Evolutionary conservation across 805 yeast genomes (phyloP), one percentile per base, ranked within the genome.

Genomic region (Yamadazyma philogaea): DNA sequence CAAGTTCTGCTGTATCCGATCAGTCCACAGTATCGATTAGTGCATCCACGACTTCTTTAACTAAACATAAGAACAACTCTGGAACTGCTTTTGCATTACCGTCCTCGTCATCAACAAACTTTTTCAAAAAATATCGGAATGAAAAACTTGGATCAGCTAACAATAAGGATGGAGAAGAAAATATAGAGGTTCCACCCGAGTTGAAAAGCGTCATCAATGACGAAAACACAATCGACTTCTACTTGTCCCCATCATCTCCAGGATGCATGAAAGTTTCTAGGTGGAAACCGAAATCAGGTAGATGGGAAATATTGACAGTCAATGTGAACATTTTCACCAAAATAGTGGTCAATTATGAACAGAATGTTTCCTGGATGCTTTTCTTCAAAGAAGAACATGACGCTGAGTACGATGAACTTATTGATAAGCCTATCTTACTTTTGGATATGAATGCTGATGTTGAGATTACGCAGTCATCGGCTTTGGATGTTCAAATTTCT

Each of bases 31-130:
- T 28, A 30, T 50, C 42, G 26, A 48, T 40, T 34, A 15, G 36
- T 48, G 37, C 20, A 15, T 24, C 39, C 11, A 38, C 33, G 5
- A 16, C n/a, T 16, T 34, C 45, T 11, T 33, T 43, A 5, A 49
- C 51, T 26, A 48, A 47, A 27, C 48, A 46, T 30, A 43, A 40
- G 17, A 46, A 46, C 32, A 39, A 20, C n/a, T 39, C 53, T 3
- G 53, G 53, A 2, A n/a, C 48, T 22, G 68, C 75, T 7, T 70
- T 70, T 55, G 74, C 74, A n/a, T 57, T 69, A 48, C 75, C 75
- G 1, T 63, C 70, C 4, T 68, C 74, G 1, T 65, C 73, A 0
- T 67, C 74, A 0, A 60, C 58, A 21, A 57, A 65, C 38, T 70
- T 66, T 48, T 69, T 69, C 55, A 68, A 64, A 40, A 64, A 55